A percentile compares a stretch with the other conserved stretches of the same genome.
These are phyloP conservation scores for Microstroma glucosiphilum DNA, from an alignment of 1,284 basidiomycete species.

Conservation along the genomic window DNA sequence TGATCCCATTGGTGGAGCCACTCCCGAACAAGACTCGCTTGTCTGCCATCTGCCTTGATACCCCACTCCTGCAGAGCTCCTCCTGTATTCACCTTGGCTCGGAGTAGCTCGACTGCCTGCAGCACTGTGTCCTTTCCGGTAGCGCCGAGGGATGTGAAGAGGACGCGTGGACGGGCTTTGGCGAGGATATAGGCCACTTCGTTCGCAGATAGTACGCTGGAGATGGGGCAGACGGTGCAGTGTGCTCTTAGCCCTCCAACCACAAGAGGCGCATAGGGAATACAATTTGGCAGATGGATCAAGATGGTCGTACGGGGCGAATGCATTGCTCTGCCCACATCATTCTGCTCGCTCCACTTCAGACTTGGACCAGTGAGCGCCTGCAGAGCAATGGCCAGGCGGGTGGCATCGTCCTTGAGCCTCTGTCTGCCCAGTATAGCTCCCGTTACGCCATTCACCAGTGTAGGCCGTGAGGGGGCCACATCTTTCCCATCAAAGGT, in stretches of 20 bases:
- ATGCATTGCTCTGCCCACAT: slow-evolving; percentile 17
- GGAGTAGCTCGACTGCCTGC: slow-evolving; percentile 23
- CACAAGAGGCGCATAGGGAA: slow-evolving; percentile 46
- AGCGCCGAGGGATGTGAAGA: slow-evolving; percentile 43
- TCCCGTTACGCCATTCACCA: not conserved
- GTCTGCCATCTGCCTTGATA: no score
- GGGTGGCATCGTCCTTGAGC: not conserved
- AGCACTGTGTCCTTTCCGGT: slow-evolving; percentile 35
- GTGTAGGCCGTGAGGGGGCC: not conserved
- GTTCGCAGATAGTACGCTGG: slow-evolving; percentile 47
- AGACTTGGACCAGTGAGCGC: not conserved
- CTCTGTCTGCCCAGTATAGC: not conserved
- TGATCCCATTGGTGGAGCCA: no score
- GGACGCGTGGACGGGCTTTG: slow-evolving; percentile 45
- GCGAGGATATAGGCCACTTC: slow-evolving; percentile 52
- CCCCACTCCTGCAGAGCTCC: no score
- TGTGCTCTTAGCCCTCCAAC: slow-evolving; percentile 43
- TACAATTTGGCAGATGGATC: slow-evolving; percentile 52
- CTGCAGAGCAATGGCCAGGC: not conserved
- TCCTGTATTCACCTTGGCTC: no score
- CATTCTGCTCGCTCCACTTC: not conserved
- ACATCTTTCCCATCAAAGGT: not conserved
- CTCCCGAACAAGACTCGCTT: no score
- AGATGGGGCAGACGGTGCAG: slow-evolving; percentile 48
- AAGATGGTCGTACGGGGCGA: slow-evolving; percentile 43